phyloP scores from a whole-genome alignment of 164 flowering plant genomes.

The Umbilicus rupestris region DNA sequence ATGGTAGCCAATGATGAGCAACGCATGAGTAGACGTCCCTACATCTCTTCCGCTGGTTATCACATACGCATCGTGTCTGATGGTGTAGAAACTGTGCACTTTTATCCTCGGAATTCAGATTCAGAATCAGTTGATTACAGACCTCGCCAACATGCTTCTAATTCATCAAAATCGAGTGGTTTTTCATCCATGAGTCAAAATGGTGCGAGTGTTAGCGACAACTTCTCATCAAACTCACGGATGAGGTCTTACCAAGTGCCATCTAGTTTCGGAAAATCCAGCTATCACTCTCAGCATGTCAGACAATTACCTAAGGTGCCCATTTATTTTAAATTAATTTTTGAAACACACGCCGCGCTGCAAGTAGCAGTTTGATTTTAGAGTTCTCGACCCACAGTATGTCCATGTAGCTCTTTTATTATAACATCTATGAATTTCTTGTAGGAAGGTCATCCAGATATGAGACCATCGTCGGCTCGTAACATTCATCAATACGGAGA shows the following conservation, averaged over 20 bases:
- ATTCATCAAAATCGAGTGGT: slow-evolving; percentile 20
- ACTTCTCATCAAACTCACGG: background rate
- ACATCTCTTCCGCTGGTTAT: background rate
- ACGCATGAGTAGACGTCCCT: background rate
- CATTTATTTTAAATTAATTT: background rate
- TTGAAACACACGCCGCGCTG: background rate
- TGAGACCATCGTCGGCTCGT: slow-evolving; percentile 24
- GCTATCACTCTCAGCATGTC: slow-evolving; percentile 15
- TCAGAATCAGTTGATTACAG: slow-evolving; percentile 16
- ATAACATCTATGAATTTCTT: slow-evolving; percentile 14
- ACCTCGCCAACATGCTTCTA: slow-evolving; percentile 11
- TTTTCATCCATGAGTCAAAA: slow-evolving; percentile 19
- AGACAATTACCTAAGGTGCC: slow-evolving; percentile 32
- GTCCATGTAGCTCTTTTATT: background rate
- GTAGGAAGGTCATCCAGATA: slow-evolving; percentile 18
- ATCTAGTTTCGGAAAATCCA: slow-evolving; percentile 17
- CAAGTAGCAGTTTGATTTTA: background rate
- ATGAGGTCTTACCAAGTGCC: background rate
- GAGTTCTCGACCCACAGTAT: background rate
- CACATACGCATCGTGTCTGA: background rate
- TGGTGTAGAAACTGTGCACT: background rate
- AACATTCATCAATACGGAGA: slow-evolving; percentile 11
- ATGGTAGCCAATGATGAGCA: background rate
- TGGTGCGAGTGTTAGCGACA: slow-evolving; percentile 8
- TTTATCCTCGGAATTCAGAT: slow-evolving; percentile 16